Base-by-base conservation (phyloP, 148 eudicot species). In the Heliamphora exappendiculata region DNA sequence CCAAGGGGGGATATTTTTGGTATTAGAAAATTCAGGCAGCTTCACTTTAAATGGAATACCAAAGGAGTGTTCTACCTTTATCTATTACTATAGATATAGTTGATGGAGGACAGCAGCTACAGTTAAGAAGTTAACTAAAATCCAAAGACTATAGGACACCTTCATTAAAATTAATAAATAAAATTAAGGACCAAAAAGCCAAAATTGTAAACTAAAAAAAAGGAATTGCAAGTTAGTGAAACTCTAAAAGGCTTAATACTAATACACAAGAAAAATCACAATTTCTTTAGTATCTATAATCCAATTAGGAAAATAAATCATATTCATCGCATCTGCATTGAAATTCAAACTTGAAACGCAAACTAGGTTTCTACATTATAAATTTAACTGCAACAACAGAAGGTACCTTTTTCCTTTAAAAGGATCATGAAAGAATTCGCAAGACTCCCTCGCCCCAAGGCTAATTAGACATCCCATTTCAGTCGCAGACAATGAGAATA, bases 371-470 rank as follows among this genome's bases (percentile, higher is more conserved):
- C 49, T 34, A 70, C 60, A 22, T n/a, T 68, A 3, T 5, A 41
- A 72, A 63, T 28, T 54, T 50, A 11, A 34, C 49, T 28, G 29
- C 44, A 31, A 33, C 19, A 64, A 53, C 24, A 47, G 22, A 6
- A 1, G n/a, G 14, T 79, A 94, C 98, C 98, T 92, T 85, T 67
- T 95, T 63, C 98, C 97, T 77, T 88, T 90, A 77, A 79, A 80
- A 75, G 98, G 98, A 75, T 95, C 98, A 70, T 95, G 98, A 74
- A 92, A 91, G 85, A 95, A 92, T 80, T 95, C 98, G 78, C 98
- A 95, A 16, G 90, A 86, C 14, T 91, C 94, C 82, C 59, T 87
- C 31, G 94, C 84, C 73, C 97, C 97, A 78, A 95, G 97, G 85
- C 96, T 88, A 39, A 92, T 85, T 59, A 95, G 54, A 81, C 81